Evolutionary conservation across 345 rosid genomes (phyloP).

Genomic region (Hevea brasiliensis): DNA sequence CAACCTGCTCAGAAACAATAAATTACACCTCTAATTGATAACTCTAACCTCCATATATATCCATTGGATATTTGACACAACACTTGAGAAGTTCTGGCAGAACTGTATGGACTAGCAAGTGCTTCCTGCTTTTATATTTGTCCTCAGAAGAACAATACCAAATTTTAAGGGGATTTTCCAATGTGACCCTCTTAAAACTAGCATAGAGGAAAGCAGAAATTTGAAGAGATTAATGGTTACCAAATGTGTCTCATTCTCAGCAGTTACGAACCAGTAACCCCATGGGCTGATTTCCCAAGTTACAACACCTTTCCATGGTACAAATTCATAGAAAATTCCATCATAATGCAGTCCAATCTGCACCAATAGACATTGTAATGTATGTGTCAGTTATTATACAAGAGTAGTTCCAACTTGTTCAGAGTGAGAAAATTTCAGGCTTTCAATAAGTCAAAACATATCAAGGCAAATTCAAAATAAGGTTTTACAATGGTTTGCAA

Average conservation of each 20-base stretch:
- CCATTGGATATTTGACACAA: background rate
- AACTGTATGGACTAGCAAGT: background rate
- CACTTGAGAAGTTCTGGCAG: background rate
- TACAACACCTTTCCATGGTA: slow-evolving; percentile 82
- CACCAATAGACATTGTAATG: slow-evolving; percentile 19
- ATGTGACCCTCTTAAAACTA: background rate
- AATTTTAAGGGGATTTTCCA: background rate
- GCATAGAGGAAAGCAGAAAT: background rate
- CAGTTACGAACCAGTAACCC: slow-evolving; percentile 83
- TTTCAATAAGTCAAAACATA: background rate
- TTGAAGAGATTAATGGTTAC: slow-evolving; percentile 34
- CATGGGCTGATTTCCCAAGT: slow-evolving; percentile 77
- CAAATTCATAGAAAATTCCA: slow-evolving; percentile 83
- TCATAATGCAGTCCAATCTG: slow-evolving; percentile 91
- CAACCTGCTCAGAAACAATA: slow-evolving; percentile 49
- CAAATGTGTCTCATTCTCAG: slow-evolving; percentile 69
- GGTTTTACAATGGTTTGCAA: background rate
- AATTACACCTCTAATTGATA: background rate
- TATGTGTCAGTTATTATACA: background rate
- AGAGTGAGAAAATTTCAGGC: background rate
- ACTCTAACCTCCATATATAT: background rate
- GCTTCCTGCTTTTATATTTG: background rate
- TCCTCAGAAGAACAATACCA: background rate
- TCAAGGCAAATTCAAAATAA: background rate
- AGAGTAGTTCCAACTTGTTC: background rate